phyloP scores from a whole-genome alignment of 1,139 yeast genomes.

The Sugiyamaella pinicola region DNA sequence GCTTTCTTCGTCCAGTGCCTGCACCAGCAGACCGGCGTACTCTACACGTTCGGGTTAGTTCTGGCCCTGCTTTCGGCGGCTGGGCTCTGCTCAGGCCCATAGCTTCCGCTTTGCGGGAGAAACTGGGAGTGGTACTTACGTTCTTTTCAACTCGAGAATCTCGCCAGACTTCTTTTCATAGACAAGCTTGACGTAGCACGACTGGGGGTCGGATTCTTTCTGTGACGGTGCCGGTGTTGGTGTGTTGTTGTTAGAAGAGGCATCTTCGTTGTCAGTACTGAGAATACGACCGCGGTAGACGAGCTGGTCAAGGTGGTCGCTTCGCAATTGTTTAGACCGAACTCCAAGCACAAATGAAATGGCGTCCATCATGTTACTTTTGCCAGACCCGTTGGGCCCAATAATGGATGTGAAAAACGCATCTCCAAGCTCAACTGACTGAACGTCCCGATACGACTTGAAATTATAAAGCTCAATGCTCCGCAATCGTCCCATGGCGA shows the following conservation, averaged over 20 bases:
- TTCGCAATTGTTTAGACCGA: slow-evolving; percentile 73
- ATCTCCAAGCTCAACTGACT: slow-evolving; percentile 75
- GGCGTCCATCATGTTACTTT: slow-evolving; percentile 98
- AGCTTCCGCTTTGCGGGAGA: too few relatives aligned
- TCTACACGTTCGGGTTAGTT: too few relatives aligned
- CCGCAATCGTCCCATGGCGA: slow-evolving; percentile 36
- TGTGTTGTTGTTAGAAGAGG: slow-evolving; percentile 25
- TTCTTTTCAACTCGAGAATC: slow-evolving; percentile 34
- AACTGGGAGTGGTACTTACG: slow-evolving; percentile 28
- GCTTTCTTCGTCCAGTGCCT: slow-evolving; percentile 2
- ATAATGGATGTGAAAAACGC: slow-evolving; percentile 86
- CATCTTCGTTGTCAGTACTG: slow-evolving; percentile 31
- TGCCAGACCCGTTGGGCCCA: slow-evolving; percentile 98
- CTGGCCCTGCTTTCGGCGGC: too few relatives aligned
- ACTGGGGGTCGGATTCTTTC: slow-evolving; percentile 49
- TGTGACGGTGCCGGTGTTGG: slow-evolving; percentile 17
- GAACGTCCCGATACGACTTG: slow-evolving; percentile 83
- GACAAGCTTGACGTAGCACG: slow-evolving; percentile 80
- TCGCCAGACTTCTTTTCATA: slow-evolving; percentile 62
- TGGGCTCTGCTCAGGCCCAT: too few relatives aligned
- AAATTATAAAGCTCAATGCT: slow-evolving; percentile 64
- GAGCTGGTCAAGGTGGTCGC: slow-evolving; percentile 70
- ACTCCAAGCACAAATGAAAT: slow-evolving; percentile 94
- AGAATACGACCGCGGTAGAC: slow-evolving; percentile 70
- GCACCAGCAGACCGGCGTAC: slow-evolving; percentile 16